Conservation (phyloP, 1,139 yeast species). For the Ogataea hybrid region DNA sequence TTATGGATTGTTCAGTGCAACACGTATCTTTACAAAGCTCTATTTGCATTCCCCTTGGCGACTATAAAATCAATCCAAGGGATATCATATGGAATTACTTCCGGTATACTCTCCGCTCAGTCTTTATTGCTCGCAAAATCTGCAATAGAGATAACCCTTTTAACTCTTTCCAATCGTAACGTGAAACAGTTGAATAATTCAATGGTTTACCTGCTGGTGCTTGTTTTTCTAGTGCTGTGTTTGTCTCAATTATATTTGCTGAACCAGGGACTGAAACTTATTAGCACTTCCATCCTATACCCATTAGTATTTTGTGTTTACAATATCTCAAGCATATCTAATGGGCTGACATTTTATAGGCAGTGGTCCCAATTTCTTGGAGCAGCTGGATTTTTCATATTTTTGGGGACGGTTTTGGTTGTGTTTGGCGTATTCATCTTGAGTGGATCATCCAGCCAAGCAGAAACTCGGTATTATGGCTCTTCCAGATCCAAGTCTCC, state of each 20-base stretch:
- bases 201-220: constrained; percentile 50
- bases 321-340: constrained; percentile 70
- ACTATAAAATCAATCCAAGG: constrained; percentile 42
- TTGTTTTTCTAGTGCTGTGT: constrained; percentile 64
- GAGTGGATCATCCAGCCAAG: constrained; percentile 39
- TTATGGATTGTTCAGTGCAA: background rate
- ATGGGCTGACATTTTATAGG: constrained; percentile 66
- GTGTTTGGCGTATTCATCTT: constrained; percentile 54
- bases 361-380: constrained; percentile 43
- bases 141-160: constrained; percentile 64
- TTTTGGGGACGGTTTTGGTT: constrained; percentile 49
- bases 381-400: constrained; percentile 42
- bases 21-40: background rate
- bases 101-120: constrained; percentile 84
- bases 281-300: constrained; percentile 76
- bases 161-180: constrained; percentile 38
- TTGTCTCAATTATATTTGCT: constrained; percentile 70
- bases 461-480: background rate
- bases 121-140: constrained; percentile 83
- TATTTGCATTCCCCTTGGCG: constrained; percentile 15
- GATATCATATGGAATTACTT: constrained; percentile 60
- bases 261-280: constrained; percentile 68
- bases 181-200: constrained; percentile 27
- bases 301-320: constrained; percentile 86
- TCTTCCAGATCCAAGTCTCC: background rate